phyloP scores from a whole-genome alignment of 164 flowering plant species.

The Echeveria elegans region DNA sequence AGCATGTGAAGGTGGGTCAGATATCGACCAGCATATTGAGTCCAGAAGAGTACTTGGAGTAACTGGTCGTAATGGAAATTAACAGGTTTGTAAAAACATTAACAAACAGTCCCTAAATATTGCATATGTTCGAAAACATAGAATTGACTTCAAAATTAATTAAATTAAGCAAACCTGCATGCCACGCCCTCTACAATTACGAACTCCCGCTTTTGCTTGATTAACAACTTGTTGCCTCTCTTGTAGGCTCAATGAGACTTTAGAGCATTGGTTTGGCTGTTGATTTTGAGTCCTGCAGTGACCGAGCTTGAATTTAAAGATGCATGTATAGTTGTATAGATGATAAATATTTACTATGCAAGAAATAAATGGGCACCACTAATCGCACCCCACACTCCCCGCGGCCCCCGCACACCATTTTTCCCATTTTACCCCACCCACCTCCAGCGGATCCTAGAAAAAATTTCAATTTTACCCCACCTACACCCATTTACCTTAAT shows the following conservation, averaged over 20 bases:
- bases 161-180: conserved; percentile 52
- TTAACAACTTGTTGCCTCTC: conserved; percentile 47
- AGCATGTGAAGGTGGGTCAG: conserved; percentile 81
- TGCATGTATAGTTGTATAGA: neutral
- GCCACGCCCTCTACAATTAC: conserved; percentile 58
- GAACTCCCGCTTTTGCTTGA: conserved; percentile 59
- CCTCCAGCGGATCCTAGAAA: too few relatives aligned
- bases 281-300: too few relatives aligned
- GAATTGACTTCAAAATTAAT: neutral
- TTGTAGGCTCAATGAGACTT: conserved; percentile 29
- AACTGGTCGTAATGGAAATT: conserved; percentile 61
- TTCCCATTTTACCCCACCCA: too few relatives aligned
- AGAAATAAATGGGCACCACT: neutral
- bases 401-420: too few relatives aligned
- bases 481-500: too few relatives aligned
- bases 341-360: neutral
- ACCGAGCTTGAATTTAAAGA: conserved; percentile 22
- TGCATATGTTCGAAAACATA: neutral
- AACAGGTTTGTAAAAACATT: conserved; percentile 49
- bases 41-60: conserved; percentile 79
- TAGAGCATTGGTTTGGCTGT: conserved; percentile 13
- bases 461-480: too few relatives aligned
- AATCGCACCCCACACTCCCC: too few relatives aligned
- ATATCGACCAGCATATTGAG: conserved; percentile 84
- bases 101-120: neutral